Percentiles rank a stretch among this genome's conserved stretches.
Conservation (phyloP, 352 stramenopile species). For the Globisporangium irregulare region DNA sequence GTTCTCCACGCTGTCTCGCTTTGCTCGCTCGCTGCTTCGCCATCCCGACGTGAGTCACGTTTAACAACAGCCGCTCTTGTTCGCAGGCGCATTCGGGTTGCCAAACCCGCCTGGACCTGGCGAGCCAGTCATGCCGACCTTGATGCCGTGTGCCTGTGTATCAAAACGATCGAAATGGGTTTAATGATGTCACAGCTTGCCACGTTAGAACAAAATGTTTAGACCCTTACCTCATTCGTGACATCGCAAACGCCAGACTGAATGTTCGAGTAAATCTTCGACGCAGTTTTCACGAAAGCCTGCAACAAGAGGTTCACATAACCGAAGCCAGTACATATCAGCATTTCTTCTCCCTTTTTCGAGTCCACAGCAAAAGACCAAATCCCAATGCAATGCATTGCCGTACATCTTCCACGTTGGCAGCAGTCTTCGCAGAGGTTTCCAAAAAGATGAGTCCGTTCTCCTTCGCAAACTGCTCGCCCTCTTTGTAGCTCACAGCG, state of each 20-base stretch:
- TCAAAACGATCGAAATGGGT: not conserved
- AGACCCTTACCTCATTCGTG: constrained; percentile 84
- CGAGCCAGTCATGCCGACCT: constrained; percentile 86
- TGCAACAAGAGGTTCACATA: constrained; percentile 20
- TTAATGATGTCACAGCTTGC: not conserved
- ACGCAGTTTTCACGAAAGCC: constrained; percentile 95
- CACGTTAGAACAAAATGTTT: not conserved
- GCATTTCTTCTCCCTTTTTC: not conserved
- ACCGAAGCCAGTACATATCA: not conserved
- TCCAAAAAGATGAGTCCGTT: constrained; percentile 99
- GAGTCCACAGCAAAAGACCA: not conserved
- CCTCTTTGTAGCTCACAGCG: constrained; percentile 97
- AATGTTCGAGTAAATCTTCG: constrained; percentile 97
- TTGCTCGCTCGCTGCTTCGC: not conserved
- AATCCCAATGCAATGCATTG: not conserved
- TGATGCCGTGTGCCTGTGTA: constrained; percentile 80
- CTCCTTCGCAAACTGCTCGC: constrained; percentile 97
- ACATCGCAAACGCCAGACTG: constrained; percentile 93
- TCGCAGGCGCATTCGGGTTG: constrained; percentile 66
- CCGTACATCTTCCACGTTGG: constrained; percentile 97
- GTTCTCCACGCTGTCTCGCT: not conserved
- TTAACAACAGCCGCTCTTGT: constrained; percentile 80
- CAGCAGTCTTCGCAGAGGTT: constrained; percentile 98
- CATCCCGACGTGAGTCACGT: not conserved
- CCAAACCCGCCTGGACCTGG: constrained; percentile 74